Base-by-base conservation (phyloP, 225 moss, liverwort and hornwort species). In the Marchantia paleacea region DNA sequence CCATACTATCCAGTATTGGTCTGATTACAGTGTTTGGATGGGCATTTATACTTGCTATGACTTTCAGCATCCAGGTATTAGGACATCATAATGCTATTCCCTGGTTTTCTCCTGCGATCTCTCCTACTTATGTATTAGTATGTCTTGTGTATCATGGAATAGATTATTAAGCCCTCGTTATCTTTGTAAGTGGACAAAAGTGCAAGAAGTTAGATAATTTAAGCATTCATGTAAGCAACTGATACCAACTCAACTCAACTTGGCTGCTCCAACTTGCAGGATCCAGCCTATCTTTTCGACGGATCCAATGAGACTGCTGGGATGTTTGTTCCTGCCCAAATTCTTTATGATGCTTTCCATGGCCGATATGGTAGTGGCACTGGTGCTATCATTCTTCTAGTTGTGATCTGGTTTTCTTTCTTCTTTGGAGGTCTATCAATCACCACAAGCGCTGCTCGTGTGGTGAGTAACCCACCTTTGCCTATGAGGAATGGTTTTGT, bases 391-490 rank as follows among this genome's bases (percentile, higher is more conserved):
- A 60, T 93, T 69, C 62, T 96, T 54, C 72, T 96, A 79, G 83
- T 89, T 78, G 48, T 96, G 22, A 96, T 96, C 66, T 96, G 93
- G 95, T 84, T 73, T 48, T 96, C 95, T 20, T 93, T 95, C 83
- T 95, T 95, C 84, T 95, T 92, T 57, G 93, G 91, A 69, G 94
- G 94, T 55, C 82, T 95, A 69, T 96, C 95, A 15, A 92, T 93
- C 74, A 96, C 92, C 50, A 95, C 93, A 57, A 93, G 95, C 82
- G 95, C 95, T 79, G 93, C 95, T 69, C 91, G 95, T 79, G 93
- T 96, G 82, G 93, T 95, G 69, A 93, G 92, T 81, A 8, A 67
- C 76, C 31, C 7, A 50, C 57, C 51, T 68, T n/a, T 50, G n/a
- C 8, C 0, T 14, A 25, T 0, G 0, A n/a, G 72, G 3, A 39